Evolutionary conservation across 176 grass and related monocot genomes (phyloP).

Genomic region (Oryza glumipatula): DNA sequence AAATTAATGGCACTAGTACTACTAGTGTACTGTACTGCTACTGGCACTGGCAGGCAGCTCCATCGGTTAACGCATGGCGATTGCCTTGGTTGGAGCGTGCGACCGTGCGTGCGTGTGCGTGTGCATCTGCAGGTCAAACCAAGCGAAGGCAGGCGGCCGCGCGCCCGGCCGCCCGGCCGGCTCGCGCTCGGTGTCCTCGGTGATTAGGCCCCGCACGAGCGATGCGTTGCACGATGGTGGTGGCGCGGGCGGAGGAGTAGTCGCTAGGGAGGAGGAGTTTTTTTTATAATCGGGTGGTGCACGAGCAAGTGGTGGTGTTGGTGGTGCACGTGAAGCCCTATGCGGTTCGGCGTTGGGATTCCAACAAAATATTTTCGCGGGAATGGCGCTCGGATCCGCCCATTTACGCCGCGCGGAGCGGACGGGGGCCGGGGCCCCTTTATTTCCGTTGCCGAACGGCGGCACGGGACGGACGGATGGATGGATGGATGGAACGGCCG

Average conservation of each 20-base stretch:
- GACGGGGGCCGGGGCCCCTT: not conserved
- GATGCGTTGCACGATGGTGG: too few relatives aligned
- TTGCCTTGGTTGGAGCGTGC: not conserved
- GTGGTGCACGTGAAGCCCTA: slow-evolving; percentile 48
- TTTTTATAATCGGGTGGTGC: not conserved
- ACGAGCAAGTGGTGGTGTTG: not conserved
- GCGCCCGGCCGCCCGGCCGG: too few relatives aligned
- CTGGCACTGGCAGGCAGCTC: not conserved
- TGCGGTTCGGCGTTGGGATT: slow-evolving; percentile 37
- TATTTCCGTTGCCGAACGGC: slow-evolving; percentile 31
- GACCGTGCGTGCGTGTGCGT: not conserved
- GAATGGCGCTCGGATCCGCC: slow-evolving; percentile 46
- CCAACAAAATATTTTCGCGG: slow-evolving; percentile 57
- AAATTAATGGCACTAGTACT: not conserved
- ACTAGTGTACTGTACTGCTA: not conserved
- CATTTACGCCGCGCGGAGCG: slow-evolving; percentile 1
- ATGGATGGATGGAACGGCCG: not conserved
- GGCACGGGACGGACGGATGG: not conserved
- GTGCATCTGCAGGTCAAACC: not conserved
- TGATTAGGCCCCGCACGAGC: too few relatives aligned
- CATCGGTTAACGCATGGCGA: not conserved
- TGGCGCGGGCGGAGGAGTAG: too few relatives aligned
- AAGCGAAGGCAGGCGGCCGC: not conserved
- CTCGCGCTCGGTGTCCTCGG: too few relatives aligned
- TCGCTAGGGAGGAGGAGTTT: not conserved